Conservation (phyloP, 2,329 filamentous ascomycete genomes). For the Xylariaceae sp. region DNA sequence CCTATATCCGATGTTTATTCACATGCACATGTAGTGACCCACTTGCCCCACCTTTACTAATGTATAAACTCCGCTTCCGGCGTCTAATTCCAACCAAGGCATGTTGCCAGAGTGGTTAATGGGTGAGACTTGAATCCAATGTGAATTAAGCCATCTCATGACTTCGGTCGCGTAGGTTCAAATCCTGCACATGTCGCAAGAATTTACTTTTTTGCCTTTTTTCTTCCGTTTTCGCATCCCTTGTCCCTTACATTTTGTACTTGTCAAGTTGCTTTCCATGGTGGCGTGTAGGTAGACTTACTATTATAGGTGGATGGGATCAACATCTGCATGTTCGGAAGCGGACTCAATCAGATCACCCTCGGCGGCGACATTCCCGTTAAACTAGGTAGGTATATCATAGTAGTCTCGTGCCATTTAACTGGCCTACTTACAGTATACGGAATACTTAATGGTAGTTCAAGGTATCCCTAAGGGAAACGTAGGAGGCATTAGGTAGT, state of each 20-base stretch:
- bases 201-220: not conserved
- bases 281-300: too few species aligned
- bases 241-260: not conserved
- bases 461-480: too few species aligned
- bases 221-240: slow-evolving; percentile 4
- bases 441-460: not conserved
- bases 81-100: slow-evolving; percentile 6
- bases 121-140: slow-evolving; percentile 31
- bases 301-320: too few species aligned
- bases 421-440: not conserved
- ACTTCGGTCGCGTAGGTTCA: slow-evolving; percentile 33
- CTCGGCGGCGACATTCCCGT: not conserved
- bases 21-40: too few species aligned
- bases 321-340: too few species aligned
- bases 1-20: not conserved
- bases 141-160: slow-evolving; percentile 28
- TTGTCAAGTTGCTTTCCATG: not conserved
- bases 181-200: slow-evolving; percentile 30
- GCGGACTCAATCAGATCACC: too few species aligned
- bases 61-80: not conserved
- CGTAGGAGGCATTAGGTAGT: not conserved
- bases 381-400: not conserved
- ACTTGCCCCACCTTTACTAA: not conserved
- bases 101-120: slow-evolving; percentile 34
- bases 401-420: too few species aligned